Conservation (phyloP, 805 yeast species). For the Zygoascus ofunaensis region DNA sequence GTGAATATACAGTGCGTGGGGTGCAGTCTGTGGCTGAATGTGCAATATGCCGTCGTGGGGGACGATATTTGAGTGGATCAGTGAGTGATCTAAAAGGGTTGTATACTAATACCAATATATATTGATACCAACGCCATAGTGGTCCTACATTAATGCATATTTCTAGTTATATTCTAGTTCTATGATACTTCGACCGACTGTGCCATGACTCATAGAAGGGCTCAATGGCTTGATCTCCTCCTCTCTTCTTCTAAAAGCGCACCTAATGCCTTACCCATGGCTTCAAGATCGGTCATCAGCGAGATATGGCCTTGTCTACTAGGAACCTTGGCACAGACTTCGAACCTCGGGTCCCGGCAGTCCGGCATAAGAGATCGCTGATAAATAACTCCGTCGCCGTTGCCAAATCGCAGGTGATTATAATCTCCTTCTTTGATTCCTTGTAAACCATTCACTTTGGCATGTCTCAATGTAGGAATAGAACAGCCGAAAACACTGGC, state of each 20-base stretch:
- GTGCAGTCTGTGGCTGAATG: constrained; percentile 81
- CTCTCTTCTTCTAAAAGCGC: constrained; percentile 43
- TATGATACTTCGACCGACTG: too few species aligned
- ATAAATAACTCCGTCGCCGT: constrained; percentile 90
- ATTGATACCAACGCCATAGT: too few species aligned
- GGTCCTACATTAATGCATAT: too few species aligned
- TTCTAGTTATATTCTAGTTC: too few species aligned
- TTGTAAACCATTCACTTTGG: constrained; percentile 49
- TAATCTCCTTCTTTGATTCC: constrained; percentile 66
- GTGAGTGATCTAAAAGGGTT: not conserved
- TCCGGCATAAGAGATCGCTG: constrained; percentile 79
- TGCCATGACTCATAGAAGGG: too few species aligned
- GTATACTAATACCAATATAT: too few species aligned
- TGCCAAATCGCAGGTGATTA: constrained; percentile 70
- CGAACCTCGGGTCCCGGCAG: constrained; percentile 46
- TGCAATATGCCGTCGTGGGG: constrained; percentile 38
- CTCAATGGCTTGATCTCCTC: too few species aligned
- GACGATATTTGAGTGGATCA: not conserved
- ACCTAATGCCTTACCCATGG: constrained; percentile 61
- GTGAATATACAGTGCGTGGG: constrained; percentile 70
- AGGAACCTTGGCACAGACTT: constrained; percentile 56
- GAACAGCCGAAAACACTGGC: constrained; percentile 72
- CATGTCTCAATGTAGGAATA: constrained; percentile 80
- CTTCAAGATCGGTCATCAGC: constrained; percentile 61
- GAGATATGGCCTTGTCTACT: constrained; percentile 70